These are phyloP conservation scores for Backusella tuberculispora DNA, from an alignment of 192 early-diverging fungal species.

Conservation along the genomic window DNA sequence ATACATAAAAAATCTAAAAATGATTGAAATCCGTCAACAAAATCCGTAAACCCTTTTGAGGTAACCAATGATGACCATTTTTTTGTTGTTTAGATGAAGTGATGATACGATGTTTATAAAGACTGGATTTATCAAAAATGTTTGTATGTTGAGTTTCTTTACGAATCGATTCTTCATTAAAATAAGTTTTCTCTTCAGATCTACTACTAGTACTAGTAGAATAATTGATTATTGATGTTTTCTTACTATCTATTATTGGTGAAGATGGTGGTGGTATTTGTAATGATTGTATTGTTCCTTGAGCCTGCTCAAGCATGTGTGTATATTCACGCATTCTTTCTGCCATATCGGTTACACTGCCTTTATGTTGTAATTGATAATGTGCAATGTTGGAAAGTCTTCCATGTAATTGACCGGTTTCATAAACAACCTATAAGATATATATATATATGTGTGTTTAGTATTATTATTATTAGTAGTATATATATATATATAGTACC, in stretches of 20 bases:
- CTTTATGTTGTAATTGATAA: conserved; percentile 33
- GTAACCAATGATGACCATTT: conserved; percentile 10
- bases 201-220: neutral
- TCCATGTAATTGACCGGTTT: conserved; percentile 27
- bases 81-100: conserved; percentile 12
- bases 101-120: conserved; percentile 24
- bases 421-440: conserved; percentile 26
- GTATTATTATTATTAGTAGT: neutral
- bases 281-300: conserved; percentile 34
- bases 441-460: too few species aligned
- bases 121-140: neutral
- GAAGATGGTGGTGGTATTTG: neutral
- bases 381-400: conserved; percentile 30
- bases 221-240: neutral
- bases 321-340: conserved; percentile 38
- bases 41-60: conserved; percentile 25
- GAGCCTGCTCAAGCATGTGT: conserved; percentile 39
- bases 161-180: neutral
- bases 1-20: neutral
- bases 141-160: neutral
- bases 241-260: neutral
- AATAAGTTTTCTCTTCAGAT: neutral
- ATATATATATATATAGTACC: conserved; percentile 7
- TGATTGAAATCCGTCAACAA: conserved; percentile 18
- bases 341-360: conserved; percentile 28